Conservation (phyloP, 2,329 filamentous ascomycete species). For the Calonectria pseudoreteaudii region DNA sequence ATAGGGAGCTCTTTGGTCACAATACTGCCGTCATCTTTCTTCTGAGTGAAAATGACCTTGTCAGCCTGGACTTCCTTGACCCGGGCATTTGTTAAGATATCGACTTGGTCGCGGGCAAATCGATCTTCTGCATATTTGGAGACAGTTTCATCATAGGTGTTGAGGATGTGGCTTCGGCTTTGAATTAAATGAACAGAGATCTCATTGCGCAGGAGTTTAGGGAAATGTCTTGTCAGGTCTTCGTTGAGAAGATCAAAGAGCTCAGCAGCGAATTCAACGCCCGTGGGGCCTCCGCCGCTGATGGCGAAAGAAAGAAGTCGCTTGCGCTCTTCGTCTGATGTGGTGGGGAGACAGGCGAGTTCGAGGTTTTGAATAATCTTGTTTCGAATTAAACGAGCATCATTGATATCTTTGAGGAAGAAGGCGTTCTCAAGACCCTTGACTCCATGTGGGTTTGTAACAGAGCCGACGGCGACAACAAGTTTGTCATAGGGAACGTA, state of each 20-base stretch:
- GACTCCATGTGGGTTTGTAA: constrained; percentile 95
- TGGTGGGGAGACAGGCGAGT: constrained; percentile 91
- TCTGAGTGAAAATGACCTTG: constrained; percentile 90
- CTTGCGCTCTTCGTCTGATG: constrained; percentile 85
- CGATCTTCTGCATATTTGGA: constrained; percentile 92
- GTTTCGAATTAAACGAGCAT: constrained; percentile 91
- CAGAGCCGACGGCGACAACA: constrained; percentile 90
- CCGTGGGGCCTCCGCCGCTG: constrained; percentile 93
- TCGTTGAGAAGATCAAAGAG: constrained; percentile 97
- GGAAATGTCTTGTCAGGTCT: constrained; percentile 86
- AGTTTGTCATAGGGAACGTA: constrained; percentile 99
- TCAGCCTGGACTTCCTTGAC: constrained; percentile 90
- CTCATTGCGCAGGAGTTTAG: constrained; percentile 91
- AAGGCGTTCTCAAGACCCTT: constrained; percentile 93
- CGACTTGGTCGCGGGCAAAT: constrained; percentile 90
- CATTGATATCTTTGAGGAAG: constrained; percentile 95
- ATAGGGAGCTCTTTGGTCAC: constrained; percentile 94
- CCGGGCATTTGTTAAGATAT: constrained; percentile 91
- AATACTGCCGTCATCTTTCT: constrained; percentile 76
- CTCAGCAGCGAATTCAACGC: constrained; percentile 97
- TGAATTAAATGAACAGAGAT: constrained; percentile 98
- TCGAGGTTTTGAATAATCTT: constrained; percentile 91
- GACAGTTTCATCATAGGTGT: constrained; percentile 96
- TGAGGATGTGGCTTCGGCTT: constrained; percentile 92
- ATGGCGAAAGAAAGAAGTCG: constrained; percentile 95